A percentile compares a stretch with the other conserved stretches of the same genome.
phyloP scores from a whole-genome alignment of 2,329 filamentous ascomycete genomes.

The Zymoseptoria passerinii region DNA sequence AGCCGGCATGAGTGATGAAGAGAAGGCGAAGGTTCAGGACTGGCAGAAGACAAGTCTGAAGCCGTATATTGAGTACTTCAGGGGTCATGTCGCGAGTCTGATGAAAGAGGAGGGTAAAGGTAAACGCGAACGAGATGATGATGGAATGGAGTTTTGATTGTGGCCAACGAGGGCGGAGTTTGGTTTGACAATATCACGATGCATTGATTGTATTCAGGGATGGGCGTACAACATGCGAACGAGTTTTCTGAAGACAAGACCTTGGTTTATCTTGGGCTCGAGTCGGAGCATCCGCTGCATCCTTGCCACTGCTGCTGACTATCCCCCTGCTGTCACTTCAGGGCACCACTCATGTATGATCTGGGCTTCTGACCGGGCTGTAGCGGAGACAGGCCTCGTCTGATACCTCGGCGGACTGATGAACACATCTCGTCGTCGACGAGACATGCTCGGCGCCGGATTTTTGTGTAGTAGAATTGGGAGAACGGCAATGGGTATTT shows the following conservation, averaged over 20 bases:
- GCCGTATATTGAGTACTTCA: constrained; percentile 86
- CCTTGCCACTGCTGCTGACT: not conserved
- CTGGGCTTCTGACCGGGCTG: too few species aligned
- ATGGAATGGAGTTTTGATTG: constrained; percentile 58
- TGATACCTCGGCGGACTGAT: too few species aligned
- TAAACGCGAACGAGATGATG: constrained; percentile 50
- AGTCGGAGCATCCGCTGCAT: too few species aligned
- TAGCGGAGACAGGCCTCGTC: too few species aligned
- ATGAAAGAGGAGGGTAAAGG: constrained; percentile 60
- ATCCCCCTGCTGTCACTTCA: too few species aligned
- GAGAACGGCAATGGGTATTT: not conserved
- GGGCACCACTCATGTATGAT: too few species aligned
- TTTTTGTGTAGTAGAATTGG: not conserved
- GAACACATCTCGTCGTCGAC: not conserved
- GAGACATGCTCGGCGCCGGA: not conserved
- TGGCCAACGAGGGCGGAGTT: not conserved
- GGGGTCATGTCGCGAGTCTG: constrained; percentile 66
- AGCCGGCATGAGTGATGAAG: constrained; percentile 35
- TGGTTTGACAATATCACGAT: not conserved
- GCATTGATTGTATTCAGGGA: not conserved
- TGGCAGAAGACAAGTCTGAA: constrained; percentile 97
- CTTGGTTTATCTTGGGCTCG: not conserved
- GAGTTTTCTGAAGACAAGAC: not conserved
- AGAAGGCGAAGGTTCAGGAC: constrained; percentile 56
- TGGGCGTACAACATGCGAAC: not conserved